Percentiles rank a stretch among this genome's conserved stretches.
phyloP scores from a whole-genome alignment of 352 stramenopile species.

The Globisporangium middletonii region DNA sequence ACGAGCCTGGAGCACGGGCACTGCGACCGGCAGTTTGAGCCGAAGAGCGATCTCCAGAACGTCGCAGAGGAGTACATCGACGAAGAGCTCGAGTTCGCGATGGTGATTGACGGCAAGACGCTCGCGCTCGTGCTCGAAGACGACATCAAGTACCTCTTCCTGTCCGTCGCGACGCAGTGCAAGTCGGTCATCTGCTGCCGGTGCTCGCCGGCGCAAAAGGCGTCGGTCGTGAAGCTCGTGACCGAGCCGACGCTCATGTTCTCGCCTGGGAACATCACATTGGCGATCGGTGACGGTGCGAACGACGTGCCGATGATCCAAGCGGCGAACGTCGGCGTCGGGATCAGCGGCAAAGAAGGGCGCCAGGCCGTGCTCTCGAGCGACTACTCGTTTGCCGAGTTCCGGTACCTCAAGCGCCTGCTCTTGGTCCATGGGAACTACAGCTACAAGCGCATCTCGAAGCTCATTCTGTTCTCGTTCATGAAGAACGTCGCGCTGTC shows the following conservation, averaged over 20 bases:
- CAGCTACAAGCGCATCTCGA: constrained; percentile 88
- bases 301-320: constrained; percentile 97
- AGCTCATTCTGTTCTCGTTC: constrained; percentile 91
- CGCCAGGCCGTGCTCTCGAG: constrained; percentile 91
- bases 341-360: constrained; percentile 90
- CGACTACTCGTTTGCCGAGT: constrained; percentile 92
- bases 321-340: constrained; percentile 88
- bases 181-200: constrained; percentile 86
- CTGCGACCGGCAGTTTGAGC: constrained; percentile 65
- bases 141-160: constrained; percentile 60
- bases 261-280: constrained; percentile 84
- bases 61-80: constrained; percentile 50
- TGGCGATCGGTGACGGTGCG: constrained; percentile 91
- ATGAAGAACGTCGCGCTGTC: constrained; percentile 92
- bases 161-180: constrained; percentile 62
- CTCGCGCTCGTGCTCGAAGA: constrained; percentile 69
- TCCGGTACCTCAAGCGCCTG: constrained; percentile 88
- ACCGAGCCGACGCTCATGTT: constrained; percentile 80
- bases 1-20: constrained; percentile 48
- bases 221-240: constrained; percentile 74
- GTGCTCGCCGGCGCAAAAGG: constrained; percentile 84
- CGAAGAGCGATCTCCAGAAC: constrained; percentile 32
- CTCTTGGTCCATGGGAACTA: constrained; percentile 89
- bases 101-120: constrained; percentile 82
- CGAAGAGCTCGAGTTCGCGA: constrained; percentile 76